Percentiles rank a stretch among this genome's conserved stretches.
phyloP scores from a whole-genome alignment of 108 stramenopile genomes.

The Cyclotella baltica region DNA sequence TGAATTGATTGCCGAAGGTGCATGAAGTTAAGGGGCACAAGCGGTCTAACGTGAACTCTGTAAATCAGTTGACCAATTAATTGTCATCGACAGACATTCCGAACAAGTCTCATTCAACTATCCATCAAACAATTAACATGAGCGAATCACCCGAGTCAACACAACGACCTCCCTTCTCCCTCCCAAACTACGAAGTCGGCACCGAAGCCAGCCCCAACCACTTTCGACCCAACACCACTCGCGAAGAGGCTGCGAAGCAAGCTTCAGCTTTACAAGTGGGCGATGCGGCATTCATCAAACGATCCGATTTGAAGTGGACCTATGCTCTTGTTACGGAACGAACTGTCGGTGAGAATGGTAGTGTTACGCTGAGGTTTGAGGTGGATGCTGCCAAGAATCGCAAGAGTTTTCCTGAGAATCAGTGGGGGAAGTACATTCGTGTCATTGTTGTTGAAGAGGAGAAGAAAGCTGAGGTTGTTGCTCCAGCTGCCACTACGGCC shows the following conservation, averaged over 20 bases:
- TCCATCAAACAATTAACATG: too few species aligned
- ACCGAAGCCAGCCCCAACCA: conserved; percentile 40
- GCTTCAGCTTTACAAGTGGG: conserved; percentile 26
- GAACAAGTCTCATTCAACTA: too few species aligned
- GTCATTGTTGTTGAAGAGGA: conserved; percentile 19
- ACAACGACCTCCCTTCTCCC: background rate
- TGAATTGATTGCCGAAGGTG: too few species aligned
- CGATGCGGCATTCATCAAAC: conserved; percentile 53
- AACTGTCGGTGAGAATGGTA: conserved; percentile 2
- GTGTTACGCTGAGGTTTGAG: conserved; percentile 38
- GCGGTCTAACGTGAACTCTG: too few species aligned
- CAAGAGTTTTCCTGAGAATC: conserved; percentile 46
- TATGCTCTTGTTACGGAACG: conserved; percentile 42
- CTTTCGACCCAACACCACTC: conserved; percentile 33
- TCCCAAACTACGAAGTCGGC: conserved; percentile 36
- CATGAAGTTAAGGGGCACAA: too few species aligned
- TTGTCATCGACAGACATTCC: too few species aligned
- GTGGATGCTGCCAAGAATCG: conserved; percentile 46
- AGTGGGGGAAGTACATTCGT: conserved; percentile 57
- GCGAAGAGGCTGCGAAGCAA: conserved; percentile 35
- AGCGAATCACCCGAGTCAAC: conserved; percentile 29
- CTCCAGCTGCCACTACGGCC: background rate
- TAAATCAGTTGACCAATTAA: too few species aligned
- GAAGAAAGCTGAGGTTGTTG: background rate
- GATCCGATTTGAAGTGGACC: conserved; percentile 52